Evolutionary conservation across 805 yeast genomes (phyloP).

Genomic region (Wickerhamiella siamensis): DNA sequence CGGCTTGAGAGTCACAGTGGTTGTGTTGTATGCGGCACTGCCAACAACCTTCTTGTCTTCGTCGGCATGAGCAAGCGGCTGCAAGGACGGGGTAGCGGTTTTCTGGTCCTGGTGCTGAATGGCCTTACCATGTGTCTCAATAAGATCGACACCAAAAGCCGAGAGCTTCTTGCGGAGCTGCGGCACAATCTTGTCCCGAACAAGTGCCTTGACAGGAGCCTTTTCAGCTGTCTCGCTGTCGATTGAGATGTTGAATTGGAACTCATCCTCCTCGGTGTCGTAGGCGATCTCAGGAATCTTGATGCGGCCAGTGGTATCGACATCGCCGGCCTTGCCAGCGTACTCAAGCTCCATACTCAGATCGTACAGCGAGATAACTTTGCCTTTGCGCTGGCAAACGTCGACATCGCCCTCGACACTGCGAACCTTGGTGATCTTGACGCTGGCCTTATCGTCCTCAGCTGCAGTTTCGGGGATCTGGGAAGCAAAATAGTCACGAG

Average conservation of each 20-base stretch:
- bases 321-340: slow-evolving; percentile 31
- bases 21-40: slow-evolving; percentile 56
- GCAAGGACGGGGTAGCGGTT: slow-evolving; percentile 10
- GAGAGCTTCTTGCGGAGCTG: slow-evolving; percentile 44
- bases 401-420: slow-evolving; percentile 89
- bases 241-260: slow-evolving; percentile 66
- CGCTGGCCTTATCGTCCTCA: slow-evolving; percentile 23
- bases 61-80: not conserved
- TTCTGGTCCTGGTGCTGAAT: slow-evolving; percentile 55
- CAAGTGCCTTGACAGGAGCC: slow-evolving; percentile 34
- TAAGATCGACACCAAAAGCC: slow-evolving; percentile 65
- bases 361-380: slow-evolving; percentile 84
- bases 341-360: slow-evolving; percentile 50
- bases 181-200: slow-evolving; percentile 52
- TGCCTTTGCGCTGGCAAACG: slow-evolving; percentile 93
- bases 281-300: slow-evolving; percentile 86
- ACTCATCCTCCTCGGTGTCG: slow-evolving; percentile 74
- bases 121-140: slow-evolving; percentile 62
- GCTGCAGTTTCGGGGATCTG: slow-evolving; percentile 40
- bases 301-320: slow-evolving; percentile 47
- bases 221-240: slow-evolving; percentile 35
- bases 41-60: slow-evolving; percentile 7
- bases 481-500: slow-evolving; percentile 56
- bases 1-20: slow-evolving; percentile 63
- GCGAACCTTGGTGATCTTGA: slow-evolving; percentile 33